Evolutionary conservation across 2,329 filamentous ascomycete species (phyloP).

Genomic region (Nemania serpens): DNA sequence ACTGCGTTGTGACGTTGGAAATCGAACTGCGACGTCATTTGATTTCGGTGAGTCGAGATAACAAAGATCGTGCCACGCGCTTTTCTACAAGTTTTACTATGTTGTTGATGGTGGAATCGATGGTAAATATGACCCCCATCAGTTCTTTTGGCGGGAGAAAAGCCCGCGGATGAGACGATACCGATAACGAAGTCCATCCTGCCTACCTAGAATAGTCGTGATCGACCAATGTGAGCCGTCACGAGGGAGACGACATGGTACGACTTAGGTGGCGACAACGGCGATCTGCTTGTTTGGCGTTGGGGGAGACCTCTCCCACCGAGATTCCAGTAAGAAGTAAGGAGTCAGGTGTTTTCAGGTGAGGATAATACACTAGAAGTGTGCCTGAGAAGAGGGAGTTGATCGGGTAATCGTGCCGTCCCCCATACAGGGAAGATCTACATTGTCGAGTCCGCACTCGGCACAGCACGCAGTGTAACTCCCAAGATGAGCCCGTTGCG

Average conservation of each 20-base stretch:
- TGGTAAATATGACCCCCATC: slow-evolving; percentile 11
- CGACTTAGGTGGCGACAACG: slow-evolving; percentile 24
- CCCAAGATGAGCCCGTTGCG: not conserved
- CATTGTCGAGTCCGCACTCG: slow-evolving; percentile 27
- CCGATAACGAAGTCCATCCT: slow-evolving; percentile 20
- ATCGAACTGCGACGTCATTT: slow-evolving; percentile 9
- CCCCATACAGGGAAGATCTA: slow-evolving; percentile 33
- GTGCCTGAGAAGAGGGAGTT: slow-evolving; percentile 6
- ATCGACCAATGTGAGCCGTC: slow-evolving; percentile 31
- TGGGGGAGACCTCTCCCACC: slow-evolving; percentile 25
- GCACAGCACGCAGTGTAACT: not conserved
- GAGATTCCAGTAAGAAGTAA: slow-evolving; percentile 24
- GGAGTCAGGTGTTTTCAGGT: slow-evolving; percentile 24
- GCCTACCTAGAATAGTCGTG: slow-evolving; percentile 23
- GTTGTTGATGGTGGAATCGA: not conserved
- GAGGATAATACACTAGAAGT: slow-evolving; percentile 1
- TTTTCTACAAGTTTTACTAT: slow-evolving; percentile 1
- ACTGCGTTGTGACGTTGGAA: slow-evolving; percentile 23
- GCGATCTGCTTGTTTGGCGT: slow-evolving; percentile 27
- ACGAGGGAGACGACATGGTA: slow-evolving; percentile 32
- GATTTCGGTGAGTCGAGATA: slow-evolving; percentile 25
- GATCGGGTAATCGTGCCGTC: slow-evolving; percentile 23
- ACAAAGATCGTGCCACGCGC: not conserved
- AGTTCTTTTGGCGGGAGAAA: slow-evolving; percentile 12
- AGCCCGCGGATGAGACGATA: slow-evolving; percentile 16